Evolutionary conservation across 2,329 filamentous ascomycete species (phyloP), one percentile per base, ranked within the genome.

Genomic region (Claviceps monticola): DNA sequence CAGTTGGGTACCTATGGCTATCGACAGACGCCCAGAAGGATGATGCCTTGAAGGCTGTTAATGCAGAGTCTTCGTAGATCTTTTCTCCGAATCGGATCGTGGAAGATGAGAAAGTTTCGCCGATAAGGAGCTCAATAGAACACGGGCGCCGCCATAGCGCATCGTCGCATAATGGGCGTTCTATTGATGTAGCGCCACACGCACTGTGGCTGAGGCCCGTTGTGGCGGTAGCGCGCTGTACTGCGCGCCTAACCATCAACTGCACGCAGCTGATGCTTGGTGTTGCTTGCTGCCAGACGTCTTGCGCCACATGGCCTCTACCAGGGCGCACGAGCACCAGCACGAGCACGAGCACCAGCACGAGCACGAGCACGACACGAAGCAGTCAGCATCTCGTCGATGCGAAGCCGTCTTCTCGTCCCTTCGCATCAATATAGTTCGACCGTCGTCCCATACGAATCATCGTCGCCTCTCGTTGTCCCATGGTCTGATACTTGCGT

Each of bases 231-330:
- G 26, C 8, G 26, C 26, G 26, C 26, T 29, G 26, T 29, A 29
- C 26, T 7, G 26, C 11, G 29, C 8, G 29, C 29, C 29, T 34
- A 34, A 34, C 9, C 29, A 34, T 34, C 29, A 34, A 34, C 29
- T 34, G 29, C 2, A 29, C 29, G 9, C 29, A 34, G 9, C 3
- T 11, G 29, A 34, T 3, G 26, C 29, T 34, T 34, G 29, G 29
- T 34, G 29, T 34, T 34, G 29, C 29, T 34, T 11, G 9, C 29
- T 34, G 29, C 29, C 41, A 43, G 41, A 43, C 41, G 41, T 11
- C 41, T 52, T 50, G 36, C 48, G 56, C 56, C 56, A 57, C 56
- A 51, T 56, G 48, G 49, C 56, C 50, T 51, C 49, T 49, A 14
- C 41, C 6, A 19, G 39, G 8, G 19, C 39, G 39, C 48, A 43